Conservation (phyloP, 176 grass and related monocot species). For the Chloris gayana region DNA sequence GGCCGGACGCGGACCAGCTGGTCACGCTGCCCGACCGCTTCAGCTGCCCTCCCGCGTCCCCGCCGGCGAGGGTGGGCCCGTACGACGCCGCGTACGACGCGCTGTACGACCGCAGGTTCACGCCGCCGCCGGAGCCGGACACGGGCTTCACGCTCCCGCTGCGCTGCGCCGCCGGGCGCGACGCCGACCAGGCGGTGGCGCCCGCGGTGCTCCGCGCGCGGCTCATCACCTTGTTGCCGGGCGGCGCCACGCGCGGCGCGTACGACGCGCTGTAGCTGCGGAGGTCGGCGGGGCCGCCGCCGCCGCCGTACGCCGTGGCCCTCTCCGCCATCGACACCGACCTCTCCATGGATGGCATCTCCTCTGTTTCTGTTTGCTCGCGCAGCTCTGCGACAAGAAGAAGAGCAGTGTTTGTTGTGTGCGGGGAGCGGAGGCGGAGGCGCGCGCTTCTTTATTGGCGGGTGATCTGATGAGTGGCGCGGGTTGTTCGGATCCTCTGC, state of each 20-base stretch:
- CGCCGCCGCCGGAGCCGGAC: constrained; percentile 2
- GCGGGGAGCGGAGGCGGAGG: neutral
- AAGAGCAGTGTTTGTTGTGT: neutral
- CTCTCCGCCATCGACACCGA: constrained; percentile 55
- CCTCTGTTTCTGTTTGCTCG: neutral
- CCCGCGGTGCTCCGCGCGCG: constrained; percentile 36
- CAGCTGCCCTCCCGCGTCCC: neutral
- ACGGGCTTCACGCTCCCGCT: constrained; percentile 40
- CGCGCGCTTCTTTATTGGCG: constrained; percentile 25
- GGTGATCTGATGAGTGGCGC: neutral
- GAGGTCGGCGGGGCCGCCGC: constrained; percentile 30
- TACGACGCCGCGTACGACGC: constrained; percentile 68
- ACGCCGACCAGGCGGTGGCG: constrained; percentile 21
- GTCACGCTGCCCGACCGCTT: constrained; percentile 37
- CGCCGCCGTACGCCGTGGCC: neutral
- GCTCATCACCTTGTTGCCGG: constrained; percentile 19
- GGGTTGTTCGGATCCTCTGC: constrained; percentile 25
- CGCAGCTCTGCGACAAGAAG: neutral
- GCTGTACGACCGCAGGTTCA: constrained; percentile 69
- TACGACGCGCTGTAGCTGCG: constrained; percentile 65
- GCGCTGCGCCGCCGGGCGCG: constrained; percentile 28
- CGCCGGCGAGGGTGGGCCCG: neutral
- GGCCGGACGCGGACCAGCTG: constrained; percentile 33
- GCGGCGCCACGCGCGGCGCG: neutral
- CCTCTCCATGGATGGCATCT: constrained; percentile 53